Base-by-base conservation (phyloP, 2,329 filamentous ascomycete species). In the Epichloe sibirici region DNA sequence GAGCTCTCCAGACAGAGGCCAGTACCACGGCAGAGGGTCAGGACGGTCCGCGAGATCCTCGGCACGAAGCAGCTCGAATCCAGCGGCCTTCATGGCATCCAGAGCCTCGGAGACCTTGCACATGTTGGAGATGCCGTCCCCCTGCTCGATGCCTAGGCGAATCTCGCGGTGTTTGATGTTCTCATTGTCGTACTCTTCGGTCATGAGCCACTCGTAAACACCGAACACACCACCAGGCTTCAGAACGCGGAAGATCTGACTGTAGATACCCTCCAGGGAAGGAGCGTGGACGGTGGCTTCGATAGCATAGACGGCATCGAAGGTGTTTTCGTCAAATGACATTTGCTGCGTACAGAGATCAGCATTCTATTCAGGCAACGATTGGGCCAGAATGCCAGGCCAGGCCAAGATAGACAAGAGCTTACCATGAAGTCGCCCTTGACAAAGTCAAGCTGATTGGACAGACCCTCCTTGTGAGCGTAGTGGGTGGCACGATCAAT, bases 121-220 rank as follows among this genome's bases (percentile, higher is more conserved):
- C 90, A 98, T 96, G 75, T 96, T 96, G 63, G 89, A 90, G 68
- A 98, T 97, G 61, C 93, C 93, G 65, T 97, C 86, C 63, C 93
- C 93, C 66, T 89, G 84, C 76, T 98, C 93, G 59, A 98, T 98
- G 58, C 86, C 90, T 17, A 96, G 82, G 58, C 93, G 88, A 65
- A 97, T 93, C 67, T 88, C 82, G 59, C 90, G 86, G 74, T 97
- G 93, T 63, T 83, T 77, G 1, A 88, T 70, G 76, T 96, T 90
- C 55, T 86, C 77, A 67, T 95, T 91, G 73, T 97, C 86, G 71
- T 96, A 98, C 25, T 84, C 75, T 57, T 96, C 90, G 6, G 90
- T 97, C 93, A 98, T 97, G 65, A 97, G 77, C 93, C 93, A 97
- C 72, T 98, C 93, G 73, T 97, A 98, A 50, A 97, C 91, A 66